Base-by-base conservation (phyloP, 1,284 basidiomycete genomes). In the Sporisorium sorghi region DNA sequence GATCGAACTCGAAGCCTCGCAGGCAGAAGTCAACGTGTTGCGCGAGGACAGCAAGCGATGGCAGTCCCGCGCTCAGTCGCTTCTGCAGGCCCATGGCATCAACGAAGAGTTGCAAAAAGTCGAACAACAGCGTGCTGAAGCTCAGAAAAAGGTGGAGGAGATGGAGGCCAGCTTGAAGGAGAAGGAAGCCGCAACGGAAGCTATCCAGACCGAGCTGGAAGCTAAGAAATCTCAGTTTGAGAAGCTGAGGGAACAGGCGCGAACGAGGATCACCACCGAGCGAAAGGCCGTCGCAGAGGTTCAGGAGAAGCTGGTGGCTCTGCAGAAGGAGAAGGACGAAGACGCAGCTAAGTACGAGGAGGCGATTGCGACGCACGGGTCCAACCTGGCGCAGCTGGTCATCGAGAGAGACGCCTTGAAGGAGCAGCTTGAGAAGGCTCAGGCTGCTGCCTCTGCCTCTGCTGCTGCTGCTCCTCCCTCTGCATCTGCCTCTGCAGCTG, bases 21-120 rank as follows among this genome's bases (percentile, higher is more conserved):
- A 90, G 73, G 88, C 87, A 23, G 91, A 93, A 61, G 87, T 94
- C 69, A 85, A 87, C 40, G 88, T 91, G 11, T 86, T 94, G 28
- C 91, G 93, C 82, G 90, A 89, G 55, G 93, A 95, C 85, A 91
- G 89, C 75, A 89, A 88, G 47, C 89, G 89, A 68, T 95, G 93
- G 93, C 92, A 94, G 85, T 90, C 91, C 56, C 90, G 94, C 14
- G 93, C 93, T 73, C 85, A 89, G 26, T 91, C 92, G 63, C 87
- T 95, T 32, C 87, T 96, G 50, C 90, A 88, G 85, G 93, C 93
- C 79, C 92, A 94, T 77, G 92, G 93, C 54, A 91, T 93, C 73
- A 93, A 93, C 15, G 90, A 91, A 5, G 80, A 83, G 63, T 66
- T 84, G 33, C 74, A 83, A 46, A 78, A 77, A 62, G 76, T 67